Base-by-base conservation (phyloP, 176 grass and related monocot genomes). In the Oryza glaberrima region DNA sequence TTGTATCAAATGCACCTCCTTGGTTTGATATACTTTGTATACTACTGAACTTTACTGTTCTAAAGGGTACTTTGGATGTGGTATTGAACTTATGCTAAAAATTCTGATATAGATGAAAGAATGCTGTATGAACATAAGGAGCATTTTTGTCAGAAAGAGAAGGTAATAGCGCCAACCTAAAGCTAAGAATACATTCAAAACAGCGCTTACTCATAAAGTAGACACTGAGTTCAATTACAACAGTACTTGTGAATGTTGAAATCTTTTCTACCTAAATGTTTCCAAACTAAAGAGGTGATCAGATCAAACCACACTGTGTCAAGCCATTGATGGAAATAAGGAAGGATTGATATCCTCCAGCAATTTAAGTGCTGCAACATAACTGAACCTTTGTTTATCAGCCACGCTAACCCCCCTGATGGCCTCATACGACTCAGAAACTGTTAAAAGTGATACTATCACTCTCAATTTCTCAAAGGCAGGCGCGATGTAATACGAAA, bases 191-290 rank as follows among this genome's bases (percentile, higher is more conserved):
- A 48, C 11, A 49, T 49, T 80, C 15, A 47, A 68, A 72, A 6
- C 10, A 52, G 68, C 17, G 12, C 9, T 11, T 19, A 69, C 70
- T 67, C 61, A 68, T 23, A 32, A 34, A 80, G 6, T 73, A 52
- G 46, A 15, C 46, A 56, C 5, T 49, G 9, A 46, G 14, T 44
- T 34, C 44, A 40, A 68, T 11, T 44, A 40, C 35, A 9, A n/a
- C 17, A 10, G 34, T 56, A 86, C 36, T 86, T 70, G n/a, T 20
- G 65, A 77, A 76, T 48, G 22, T 64, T 40, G 13, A n/a, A 69
- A 72, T 63, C 15, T 19, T 63, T 9, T 36, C 30, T 61, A 74
- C 25, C 22, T 46, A 22, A 61, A 65, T 14, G 41, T 0, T 26
- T 70, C 49, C 16, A 34, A 72, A 10, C 32, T 86, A 28, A 3